Percentiles rank a stretch among this genome's conserved stretches.
phyloP scores from a whole-genome alignment of 176 grass and related monocot species.

The Poa annua region DNA sequence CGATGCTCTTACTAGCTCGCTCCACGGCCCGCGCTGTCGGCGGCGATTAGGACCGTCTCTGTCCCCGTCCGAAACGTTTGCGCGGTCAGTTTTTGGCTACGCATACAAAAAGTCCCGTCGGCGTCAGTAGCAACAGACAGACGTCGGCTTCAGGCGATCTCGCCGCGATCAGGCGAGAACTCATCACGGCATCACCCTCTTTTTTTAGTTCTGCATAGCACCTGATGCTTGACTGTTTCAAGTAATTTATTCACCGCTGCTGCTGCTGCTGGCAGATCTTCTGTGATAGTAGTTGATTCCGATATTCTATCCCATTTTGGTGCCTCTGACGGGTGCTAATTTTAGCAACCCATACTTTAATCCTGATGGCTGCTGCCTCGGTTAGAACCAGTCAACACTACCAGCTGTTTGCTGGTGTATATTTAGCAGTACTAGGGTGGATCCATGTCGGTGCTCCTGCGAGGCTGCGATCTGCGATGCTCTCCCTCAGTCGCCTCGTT shows the following conservation, averaged over 20 bases:
- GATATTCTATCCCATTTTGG: neutral
- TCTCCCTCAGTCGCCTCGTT: neutral
- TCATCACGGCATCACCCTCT: neutral
- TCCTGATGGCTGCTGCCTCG: neutral
- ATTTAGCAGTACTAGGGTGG: slow-evolving; percentile 19
- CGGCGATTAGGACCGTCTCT: neutral
- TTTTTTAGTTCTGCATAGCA: neutral
- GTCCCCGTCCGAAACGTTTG: neutral
- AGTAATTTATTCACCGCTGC: neutral
- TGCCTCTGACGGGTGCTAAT: slow-evolving; percentile 11
- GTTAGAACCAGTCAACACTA: slow-evolving; percentile 21
- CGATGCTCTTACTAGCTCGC: too few relatives aligned
- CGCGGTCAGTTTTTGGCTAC: neutral
- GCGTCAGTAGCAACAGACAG: neutral
- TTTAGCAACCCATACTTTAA: slow-evolving; percentile 1
- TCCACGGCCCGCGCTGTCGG: neutral
- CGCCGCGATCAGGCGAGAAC: neutral
- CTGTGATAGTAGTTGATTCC: neutral
- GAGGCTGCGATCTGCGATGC: neutral
- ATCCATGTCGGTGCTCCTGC: slow-evolving; percentile 42
- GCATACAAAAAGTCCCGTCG: neutral
- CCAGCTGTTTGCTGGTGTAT: neutral
- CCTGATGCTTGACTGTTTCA: neutral
- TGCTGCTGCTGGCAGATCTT: slow-evolving; percentile 27
- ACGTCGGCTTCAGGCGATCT: neutral